Conservation (phyloP, 108 stramenopile genomes). For the Cyclostephanos invisitatus region DNA sequence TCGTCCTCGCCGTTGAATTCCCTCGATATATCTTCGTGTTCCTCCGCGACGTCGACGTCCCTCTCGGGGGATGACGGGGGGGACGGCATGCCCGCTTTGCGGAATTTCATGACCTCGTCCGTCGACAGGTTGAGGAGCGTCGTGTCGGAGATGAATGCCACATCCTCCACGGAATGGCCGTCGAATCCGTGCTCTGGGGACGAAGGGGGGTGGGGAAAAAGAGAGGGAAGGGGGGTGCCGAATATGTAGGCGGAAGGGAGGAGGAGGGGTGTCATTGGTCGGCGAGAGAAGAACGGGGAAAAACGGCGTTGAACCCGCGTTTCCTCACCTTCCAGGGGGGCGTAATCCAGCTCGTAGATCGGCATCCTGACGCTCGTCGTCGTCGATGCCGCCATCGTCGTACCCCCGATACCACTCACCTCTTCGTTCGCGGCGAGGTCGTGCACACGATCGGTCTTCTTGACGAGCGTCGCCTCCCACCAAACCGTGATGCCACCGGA, state of each 20-base stretch:
- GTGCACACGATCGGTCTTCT: conserved; percentile 11
- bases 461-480: conserved; percentile 35
- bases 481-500: conserved; percentile 16
- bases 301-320: too few species aligned
- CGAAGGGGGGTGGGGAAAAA: not conserved
- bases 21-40: not conserved
- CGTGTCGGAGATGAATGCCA: conserved; percentile 28
- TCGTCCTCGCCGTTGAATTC: conserved; percentile 18
- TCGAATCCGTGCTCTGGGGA: conserved; percentile 16
- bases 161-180: conserved; percentile 20
- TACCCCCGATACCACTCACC: conserved; percentile 5
- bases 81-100: conserved; percentile 11
- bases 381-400: not conserved
- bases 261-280: too few species aligned
- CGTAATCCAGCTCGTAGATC: conserved; percentile 40
- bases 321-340: conserved; percentile 23
- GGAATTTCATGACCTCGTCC: conserved; percentile 42
- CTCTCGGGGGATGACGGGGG: conserved; percentile 15
- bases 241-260: too few species aligned
- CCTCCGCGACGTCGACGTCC: not conserved
- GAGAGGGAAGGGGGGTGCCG: too few species aligned
- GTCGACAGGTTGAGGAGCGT: conserved; percentile 27
- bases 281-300: not conserved
- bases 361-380: conserved; percentile 14
- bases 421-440: conserved; percentile 20